Evolutionary conservation across 768 basidiomycete genomes (phyloP).

Genomic region (Collybiopsis confluens): DNA sequence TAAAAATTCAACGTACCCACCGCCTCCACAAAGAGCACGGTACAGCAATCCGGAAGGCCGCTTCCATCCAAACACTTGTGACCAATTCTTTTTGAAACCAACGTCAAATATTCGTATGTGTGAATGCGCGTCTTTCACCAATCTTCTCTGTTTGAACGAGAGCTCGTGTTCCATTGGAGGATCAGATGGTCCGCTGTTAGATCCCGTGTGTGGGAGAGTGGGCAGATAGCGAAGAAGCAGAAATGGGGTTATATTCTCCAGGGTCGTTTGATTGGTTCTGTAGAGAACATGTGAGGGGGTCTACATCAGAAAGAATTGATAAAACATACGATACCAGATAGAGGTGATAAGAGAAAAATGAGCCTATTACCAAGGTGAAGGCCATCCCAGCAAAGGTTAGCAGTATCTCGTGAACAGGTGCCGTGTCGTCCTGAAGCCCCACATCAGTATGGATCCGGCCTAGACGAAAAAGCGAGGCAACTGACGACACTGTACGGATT

Average conservation of each 20-base stretch:
- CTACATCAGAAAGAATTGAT: background rate
- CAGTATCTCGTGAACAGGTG: slow-evolving; percentile 68
- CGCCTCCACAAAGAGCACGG: slow-evolving; percentile 57
- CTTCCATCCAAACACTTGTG: slow-evolving; percentile 61
- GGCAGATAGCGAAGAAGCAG: slow-evolving; percentile 69
- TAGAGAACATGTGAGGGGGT: background rate
- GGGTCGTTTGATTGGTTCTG: slow-evolving; percentile 84
- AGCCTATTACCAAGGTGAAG: slow-evolving; percentile 64
- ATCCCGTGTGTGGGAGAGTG: slow-evolving; percentile 41
- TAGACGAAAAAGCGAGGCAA: slow-evolving; percentile 1
- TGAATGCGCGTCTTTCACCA: slow-evolving; percentile 62
- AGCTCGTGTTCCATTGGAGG: slow-evolving; percentile 74
- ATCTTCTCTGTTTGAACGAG: slow-evolving; percentile 55
- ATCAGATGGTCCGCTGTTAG: slow-evolving; percentile 52
- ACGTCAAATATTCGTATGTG: slow-evolving; percentile 65
- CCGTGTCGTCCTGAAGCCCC: slow-evolving; percentile 49
- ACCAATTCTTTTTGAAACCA: slow-evolving; percentile 70
- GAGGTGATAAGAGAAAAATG: slow-evolving; percentile 72
- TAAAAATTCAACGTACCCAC: slow-evolving; percentile 36
- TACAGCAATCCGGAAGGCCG: slow-evolving; percentile 46
- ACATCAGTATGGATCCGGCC: background rate
- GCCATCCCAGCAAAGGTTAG: slow-evolving; percentile 56
- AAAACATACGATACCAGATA: slow-evolving; percentile 67
- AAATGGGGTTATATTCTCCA: slow-evolving; percentile 75
- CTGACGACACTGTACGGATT: slow-evolving; percentile 62